Conservation (phyloP, 2,329 filamentous ascomycete genomes). For the Pseudodiploospora longispora region DNA sequence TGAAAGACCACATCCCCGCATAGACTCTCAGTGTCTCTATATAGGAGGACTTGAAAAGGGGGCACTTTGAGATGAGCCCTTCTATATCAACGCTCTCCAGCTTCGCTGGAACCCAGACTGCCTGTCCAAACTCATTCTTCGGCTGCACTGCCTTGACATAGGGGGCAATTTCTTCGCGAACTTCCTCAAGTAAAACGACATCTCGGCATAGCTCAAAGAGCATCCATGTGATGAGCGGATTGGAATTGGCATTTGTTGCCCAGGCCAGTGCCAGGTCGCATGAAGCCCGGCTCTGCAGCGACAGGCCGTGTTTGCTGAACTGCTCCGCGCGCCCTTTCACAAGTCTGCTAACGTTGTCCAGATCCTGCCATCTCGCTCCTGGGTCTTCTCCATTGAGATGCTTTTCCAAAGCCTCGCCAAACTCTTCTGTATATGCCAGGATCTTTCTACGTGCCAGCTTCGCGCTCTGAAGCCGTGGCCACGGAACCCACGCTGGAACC, state of each 20-base stretch:
- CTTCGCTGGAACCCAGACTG: slow-evolving; percentile 26
- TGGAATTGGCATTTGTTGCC: slow-evolving; percentile 31
- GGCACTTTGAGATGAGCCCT: slow-evolving; percentile 26
- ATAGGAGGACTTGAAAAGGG: slow-evolving; percentile 30
- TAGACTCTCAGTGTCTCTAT: slow-evolving; percentile 33
- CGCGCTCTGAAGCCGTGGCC: slow-evolving; percentile 23
- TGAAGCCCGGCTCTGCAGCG: slow-evolving; percentile 23
- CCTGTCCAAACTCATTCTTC: slow-evolving; percentile 26
- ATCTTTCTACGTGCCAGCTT: slow-evolving; percentile 20
- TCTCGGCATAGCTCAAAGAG: slow-evolving; percentile 33
- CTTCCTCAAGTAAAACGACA: slow-evolving; percentile 26
- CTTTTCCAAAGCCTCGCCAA: slow-evolving; percentile 27
- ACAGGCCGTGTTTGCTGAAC: slow-evolving; percentile 21
- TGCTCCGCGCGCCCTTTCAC: slow-evolving; percentile 22
- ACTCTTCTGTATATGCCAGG: slow-evolving; percentile 23
- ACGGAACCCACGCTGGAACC: slow-evolving; percentile 25
- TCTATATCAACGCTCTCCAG: slow-evolving; percentile 28
- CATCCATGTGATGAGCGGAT: slow-evolving; percentile 32
- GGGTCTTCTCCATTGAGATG: slow-evolving; percentile 22
- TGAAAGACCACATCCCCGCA: slow-evolving; percentile 24
- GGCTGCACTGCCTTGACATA: slow-evolving; percentile 24
- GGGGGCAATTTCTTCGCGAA: slow-evolving; percentile 30
- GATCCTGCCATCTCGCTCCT: slow-evolving; percentile 26
- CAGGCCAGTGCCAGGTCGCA: slow-evolving; percentile 28
- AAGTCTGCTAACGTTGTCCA: slow-evolving; percentile 27